Evolutionary conservation across 2,329 filamentous ascomycete genomes (phyloP).

Genomic region (Colletotrichum musae): DNA sequence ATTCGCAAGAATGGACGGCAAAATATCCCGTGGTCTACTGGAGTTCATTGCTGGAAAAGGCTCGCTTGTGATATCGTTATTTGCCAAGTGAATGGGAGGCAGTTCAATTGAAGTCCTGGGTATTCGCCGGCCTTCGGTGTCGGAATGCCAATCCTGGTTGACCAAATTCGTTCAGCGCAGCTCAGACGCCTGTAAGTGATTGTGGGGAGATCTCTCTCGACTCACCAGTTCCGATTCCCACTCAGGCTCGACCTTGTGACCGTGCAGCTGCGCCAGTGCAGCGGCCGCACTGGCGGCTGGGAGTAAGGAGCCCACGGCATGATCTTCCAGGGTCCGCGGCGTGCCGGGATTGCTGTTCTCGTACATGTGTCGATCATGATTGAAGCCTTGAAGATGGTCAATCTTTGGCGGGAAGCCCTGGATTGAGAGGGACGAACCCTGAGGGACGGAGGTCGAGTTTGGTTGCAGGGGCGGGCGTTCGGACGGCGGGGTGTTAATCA

Average conservation of each 20-base stretch:
- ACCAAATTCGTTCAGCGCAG: conserved; percentile 38
- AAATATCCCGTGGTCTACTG: conserved; percentile 77
- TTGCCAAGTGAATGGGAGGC: conserved; percentile 74
- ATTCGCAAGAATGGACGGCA: conserved; percentile 85
- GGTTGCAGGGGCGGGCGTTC: conserved; percentile 47
- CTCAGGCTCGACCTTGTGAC: conserved; percentile 81
- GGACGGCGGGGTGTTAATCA: conserved; percentile 92
- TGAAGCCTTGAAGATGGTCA: conserved; percentile 61
- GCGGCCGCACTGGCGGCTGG: conserved; percentile 85
- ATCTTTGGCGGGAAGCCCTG: conserved; percentile 41
- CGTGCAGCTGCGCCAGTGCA: conserved; percentile 85
- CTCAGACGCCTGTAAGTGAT: neutral
- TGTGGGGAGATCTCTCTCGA: conserved; percentile 47
- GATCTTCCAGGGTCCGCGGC: conserved; percentile 78
- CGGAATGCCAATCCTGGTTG: conserved; percentile 78
- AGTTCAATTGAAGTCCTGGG: conserved; percentile 80
- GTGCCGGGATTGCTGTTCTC: conserved; percentile 77
- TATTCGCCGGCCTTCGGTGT: conserved; percentile 75
- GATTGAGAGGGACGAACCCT: conserved; percentile 42
- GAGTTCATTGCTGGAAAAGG: conserved; percentile 76
- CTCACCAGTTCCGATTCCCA: conserved; percentile 85
- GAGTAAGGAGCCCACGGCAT: conserved; percentile 73
- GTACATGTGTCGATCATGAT: conserved; percentile 76
- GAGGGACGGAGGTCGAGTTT: conserved; percentile 46
- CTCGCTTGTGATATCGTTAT: conserved; percentile 79